Conservation (phyloP, 1,284 basidiomycete genomes). For the Leccinum subrobustum region DNA sequence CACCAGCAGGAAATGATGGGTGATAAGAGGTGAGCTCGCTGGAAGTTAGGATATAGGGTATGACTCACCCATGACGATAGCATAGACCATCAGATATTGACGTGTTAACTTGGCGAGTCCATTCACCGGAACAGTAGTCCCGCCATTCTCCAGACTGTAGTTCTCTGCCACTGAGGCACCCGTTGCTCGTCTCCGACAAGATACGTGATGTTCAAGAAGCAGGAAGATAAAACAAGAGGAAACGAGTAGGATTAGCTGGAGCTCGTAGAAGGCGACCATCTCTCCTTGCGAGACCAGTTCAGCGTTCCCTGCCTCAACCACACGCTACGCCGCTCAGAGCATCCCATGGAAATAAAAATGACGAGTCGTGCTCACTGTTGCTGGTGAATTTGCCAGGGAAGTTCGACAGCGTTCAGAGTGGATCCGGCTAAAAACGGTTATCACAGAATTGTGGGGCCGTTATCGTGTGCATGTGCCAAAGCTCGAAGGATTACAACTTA, state of each 20-base stretch:
- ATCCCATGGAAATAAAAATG: neutral
- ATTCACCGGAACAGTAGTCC: constrained; percentile 21
- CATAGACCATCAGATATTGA: constrained; percentile 67
- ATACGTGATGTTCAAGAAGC: constrained; percentile 45
- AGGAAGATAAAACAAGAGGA: constrained; percentile 46
- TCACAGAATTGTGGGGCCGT: neutral
- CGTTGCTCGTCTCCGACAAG: constrained; percentile 30
- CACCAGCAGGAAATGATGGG: neutral
- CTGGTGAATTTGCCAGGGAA: neutral
- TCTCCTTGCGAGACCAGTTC: neutral
- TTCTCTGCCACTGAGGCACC: constrained; percentile 21
- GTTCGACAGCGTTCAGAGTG: neutral
- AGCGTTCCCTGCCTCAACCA: neutral
- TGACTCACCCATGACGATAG: constrained; percentile 65
- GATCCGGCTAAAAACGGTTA: neutral
- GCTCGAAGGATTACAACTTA: neutral
- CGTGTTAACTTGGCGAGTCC: constrained; percentile 43
- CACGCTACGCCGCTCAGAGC: neutral
- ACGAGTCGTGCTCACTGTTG: constrained; percentile 10
- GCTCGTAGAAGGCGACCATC: constrained; percentile 50
- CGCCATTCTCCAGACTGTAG: constrained; percentile 37
- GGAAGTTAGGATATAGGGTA: neutral
- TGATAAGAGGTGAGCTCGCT: constrained; percentile 3
- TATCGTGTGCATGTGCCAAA: neutral
- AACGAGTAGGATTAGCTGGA: constrained; percentile 47